These are phyloP conservation scores for Penicillium sp. DNA, from an alignment of 2,329 filamentous ascomycete genomes.

Conservation along the genomic window DNA sequence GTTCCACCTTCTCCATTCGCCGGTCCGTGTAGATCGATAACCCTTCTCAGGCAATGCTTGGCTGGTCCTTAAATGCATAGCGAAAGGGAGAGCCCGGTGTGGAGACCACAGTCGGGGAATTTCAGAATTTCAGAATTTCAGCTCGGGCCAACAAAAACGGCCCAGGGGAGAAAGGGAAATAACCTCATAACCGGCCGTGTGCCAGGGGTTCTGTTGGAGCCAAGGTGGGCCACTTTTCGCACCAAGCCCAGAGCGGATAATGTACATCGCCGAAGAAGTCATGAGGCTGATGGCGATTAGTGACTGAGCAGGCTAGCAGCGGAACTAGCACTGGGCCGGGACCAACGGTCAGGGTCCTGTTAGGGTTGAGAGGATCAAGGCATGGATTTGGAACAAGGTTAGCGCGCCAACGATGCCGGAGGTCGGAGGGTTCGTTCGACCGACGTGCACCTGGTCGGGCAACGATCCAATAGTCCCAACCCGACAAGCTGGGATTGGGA, in stretches of 20 bases:
- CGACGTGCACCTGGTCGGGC: background rate
- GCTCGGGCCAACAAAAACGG: background rate
- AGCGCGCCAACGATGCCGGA: background rate
- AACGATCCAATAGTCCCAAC: background rate
- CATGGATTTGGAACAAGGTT: background rate
- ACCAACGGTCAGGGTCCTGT: background rate
- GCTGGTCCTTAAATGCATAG: background rate
- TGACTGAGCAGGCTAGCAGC: background rate
- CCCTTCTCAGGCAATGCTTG: background rate
- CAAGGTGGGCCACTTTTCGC: background rate
- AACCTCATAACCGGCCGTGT: constrained; percentile 5
- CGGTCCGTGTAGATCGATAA: background rate
- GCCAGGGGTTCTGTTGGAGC: background rate
- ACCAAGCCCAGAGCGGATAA: constrained; percentile 10
- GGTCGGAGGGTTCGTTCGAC: background rate
- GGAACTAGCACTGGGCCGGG: background rate
- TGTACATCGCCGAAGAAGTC: constrained; percentile 3
- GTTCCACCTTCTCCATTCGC: background rate
- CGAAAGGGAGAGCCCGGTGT: background rate
- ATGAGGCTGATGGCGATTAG: constrained; percentile 7
- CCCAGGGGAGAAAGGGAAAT: background rate
- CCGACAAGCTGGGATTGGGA: background rate
- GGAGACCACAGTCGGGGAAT: background rate
- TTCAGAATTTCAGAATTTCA: background rate
- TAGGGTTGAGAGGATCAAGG: background rate